phyloP scores from a whole-genome alignment of 352 stramenopile genomes.

The Globisporangium irregulare region DNA sequence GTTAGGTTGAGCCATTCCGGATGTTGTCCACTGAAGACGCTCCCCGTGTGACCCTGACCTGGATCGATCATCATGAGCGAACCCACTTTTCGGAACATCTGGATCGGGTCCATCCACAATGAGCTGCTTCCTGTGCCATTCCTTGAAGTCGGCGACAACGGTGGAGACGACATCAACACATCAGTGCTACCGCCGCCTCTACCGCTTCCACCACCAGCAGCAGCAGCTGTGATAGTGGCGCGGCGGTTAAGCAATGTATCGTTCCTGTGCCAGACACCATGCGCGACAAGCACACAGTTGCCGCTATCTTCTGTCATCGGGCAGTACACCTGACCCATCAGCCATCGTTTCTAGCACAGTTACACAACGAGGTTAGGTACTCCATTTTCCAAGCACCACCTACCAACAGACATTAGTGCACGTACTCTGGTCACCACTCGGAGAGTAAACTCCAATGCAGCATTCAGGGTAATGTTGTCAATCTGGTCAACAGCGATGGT shows the following conservation, averaged over 20 bases:
- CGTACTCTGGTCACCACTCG: constrained; percentile 57
- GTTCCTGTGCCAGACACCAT: constrained; percentile 74
- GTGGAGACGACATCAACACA: constrained; percentile 20
- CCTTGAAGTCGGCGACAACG: constrained; percentile 11
- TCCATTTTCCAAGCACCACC: too few relatives aligned
- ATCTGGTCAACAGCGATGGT: constrained; percentile 61
- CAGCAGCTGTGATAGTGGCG: not conserved
- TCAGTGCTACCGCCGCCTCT: constrained; percentile 7
- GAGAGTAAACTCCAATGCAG: constrained; percentile 65
- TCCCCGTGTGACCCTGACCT: constrained; percentile 69
- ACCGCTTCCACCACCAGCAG: not conserved
- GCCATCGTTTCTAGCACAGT: constrained; percentile 49
- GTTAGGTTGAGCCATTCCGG: constrained; percentile 64
- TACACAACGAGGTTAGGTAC: not conserved
- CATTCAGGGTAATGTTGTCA: constrained; percentile 50
- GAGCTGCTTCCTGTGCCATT: constrained; percentile 28
- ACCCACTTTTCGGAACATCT: constrained; percentile 71
- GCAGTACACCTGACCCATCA: constrained; percentile 74
- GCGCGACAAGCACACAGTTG: constrained; percentile 61
- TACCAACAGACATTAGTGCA: not conserved
- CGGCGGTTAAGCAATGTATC: constrained; percentile 13
- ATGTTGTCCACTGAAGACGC: constrained; percentile 69
- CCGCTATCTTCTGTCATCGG: constrained; percentile 54
- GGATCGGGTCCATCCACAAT: constrained; percentile 47
- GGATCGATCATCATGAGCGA: constrained; percentile 76